Evolutionary conservation across 768 basidiomycete species (phyloP), one percentile per base, ranked within the genome.

Genomic region (Boletus rufocinnamomeus): DNA sequence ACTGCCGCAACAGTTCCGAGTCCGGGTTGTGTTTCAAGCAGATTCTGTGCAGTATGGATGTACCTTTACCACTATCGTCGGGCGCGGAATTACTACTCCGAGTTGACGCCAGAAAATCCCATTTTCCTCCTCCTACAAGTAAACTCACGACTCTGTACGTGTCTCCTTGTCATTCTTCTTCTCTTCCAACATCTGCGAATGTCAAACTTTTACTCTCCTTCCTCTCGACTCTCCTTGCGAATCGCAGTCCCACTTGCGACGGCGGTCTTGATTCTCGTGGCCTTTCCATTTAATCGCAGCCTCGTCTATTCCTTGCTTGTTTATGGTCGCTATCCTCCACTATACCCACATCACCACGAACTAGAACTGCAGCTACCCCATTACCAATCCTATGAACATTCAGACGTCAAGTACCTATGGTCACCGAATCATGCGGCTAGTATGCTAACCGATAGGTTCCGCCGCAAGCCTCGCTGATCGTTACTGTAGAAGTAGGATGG

Each of bases 401-500:
- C 47, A n/a, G 28, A 48, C 13, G 47, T 48, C 47, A 48, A 30
- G 28, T 48, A 48, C 19, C 19, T 48, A 30, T 48, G 47, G 47
- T 30, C 47, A n/a, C 47, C 47, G 19, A 48, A 48, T 30, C 47
- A 48, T 30, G 28, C 47, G 6, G 19, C 47, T 30, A 48, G 47
- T 48, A 48, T 28, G 47, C 16, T 30, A 30, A 48, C 27, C 19
- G 28, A n/a, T 48, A 48, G 6, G 11, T n/a, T n/a, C 28, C n/a
- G 11, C 7, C 7, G 17, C 19, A 30, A n/a, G 14, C 6, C 28
- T 30, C n/a, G n/a, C 47, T 63, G 10, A 67, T 30, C 21, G 23
- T 35, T 25, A 6, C 23, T 41, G 17, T 16, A 77, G 76, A 58
- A 38, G 66, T 69, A 32, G 77, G 76, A 17, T 77, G 70, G 70